Percentiles rank a stretch among this genome's conserved stretches.
Conservation (phyloP, 2,329 filamentous ascomycete species). For the Colletotrichum scovillei region DNA sequence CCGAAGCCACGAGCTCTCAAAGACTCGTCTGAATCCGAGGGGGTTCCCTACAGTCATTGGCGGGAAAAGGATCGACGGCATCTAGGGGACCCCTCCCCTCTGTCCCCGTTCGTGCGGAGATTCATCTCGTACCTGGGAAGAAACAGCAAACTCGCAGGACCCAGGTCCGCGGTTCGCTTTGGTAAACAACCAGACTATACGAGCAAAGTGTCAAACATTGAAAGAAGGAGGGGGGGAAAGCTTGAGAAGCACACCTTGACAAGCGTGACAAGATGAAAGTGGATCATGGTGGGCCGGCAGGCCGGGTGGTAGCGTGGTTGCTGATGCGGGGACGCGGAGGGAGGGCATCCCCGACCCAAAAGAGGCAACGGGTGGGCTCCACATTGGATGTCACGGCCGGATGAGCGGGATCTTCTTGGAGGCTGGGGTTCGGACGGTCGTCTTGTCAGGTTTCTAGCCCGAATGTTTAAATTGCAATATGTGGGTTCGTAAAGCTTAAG, state of each 20-base stretch:
- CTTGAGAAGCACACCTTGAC: too few species aligned
- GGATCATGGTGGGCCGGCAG: not conserved
- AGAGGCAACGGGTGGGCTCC: constrained; percentile 14
- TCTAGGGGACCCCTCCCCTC: not conserved
- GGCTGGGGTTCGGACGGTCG: too few species aligned
- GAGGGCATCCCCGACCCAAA: constrained; percentile 34
- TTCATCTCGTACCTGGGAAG: constrained; percentile 1
- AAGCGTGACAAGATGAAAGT: not conserved
- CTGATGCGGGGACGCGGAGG: constrained; percentile 35
- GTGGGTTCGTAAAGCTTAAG: not conserved
- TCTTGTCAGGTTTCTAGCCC: not conserved
- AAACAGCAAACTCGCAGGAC: not conserved
- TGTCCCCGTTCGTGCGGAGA: not conserved
- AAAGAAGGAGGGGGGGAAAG: not conserved
- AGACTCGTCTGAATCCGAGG: not conserved
- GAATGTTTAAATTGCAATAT: not conserved
- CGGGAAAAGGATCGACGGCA: constrained; percentile 15
- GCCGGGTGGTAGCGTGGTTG: not conserved
- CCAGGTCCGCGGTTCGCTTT: constrained; percentile 14
- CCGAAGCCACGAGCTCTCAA: not conserved
- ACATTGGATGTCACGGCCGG: constrained; percentile 9
- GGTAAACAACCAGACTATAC: not conserved
- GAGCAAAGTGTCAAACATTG: not conserved
- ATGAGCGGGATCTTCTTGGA: constrained; percentile 24
- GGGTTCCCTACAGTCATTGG: constrained; percentile 5